A percentile compares a stretch with the other conserved stretches of the same genome.
Conservation (phyloP, 2,329 filamentous ascomycete species). For the Ceratocystis lukuohia region DNA sequence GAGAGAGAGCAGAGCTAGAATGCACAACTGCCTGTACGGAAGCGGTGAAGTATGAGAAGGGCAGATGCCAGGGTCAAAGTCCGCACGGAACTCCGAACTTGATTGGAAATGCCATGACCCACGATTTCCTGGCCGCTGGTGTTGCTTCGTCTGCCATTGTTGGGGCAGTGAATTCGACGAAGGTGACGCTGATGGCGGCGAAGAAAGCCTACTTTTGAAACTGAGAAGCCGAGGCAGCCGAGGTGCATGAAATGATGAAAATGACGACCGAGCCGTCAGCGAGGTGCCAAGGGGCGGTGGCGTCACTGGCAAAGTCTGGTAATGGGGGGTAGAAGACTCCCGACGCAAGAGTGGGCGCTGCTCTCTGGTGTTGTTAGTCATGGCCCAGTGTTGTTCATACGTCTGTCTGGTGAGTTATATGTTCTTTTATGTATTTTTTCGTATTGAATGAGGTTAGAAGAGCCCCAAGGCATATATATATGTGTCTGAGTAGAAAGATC, state of each 20-base stretch:
- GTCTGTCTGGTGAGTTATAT: background rate
- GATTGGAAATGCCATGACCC: background rate
- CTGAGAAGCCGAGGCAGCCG: conserved; percentile 7
- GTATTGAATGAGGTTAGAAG: too few species aligned
- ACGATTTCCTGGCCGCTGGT: background rate
- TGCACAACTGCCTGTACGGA: conserved; percentile 66
- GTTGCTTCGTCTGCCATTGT: background rate
- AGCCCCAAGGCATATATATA: too few species aligned
- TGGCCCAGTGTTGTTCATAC: background rate
- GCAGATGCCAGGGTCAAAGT: conserved; percentile 15
- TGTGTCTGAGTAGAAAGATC: too few species aligned
- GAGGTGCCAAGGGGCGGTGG: conserved; percentile 11
- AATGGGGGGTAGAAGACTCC: conserved; percentile 8
- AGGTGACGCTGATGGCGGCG: background rate
- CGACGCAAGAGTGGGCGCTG: conserved; percentile 16
- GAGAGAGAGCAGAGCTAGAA: conserved; percentile 77
- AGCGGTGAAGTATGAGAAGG: conserved; percentile 44
- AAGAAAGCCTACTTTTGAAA: background rate
- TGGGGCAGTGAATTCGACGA: background rate
- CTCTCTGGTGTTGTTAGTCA: background rate
- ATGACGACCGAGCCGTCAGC: conserved; percentile 4
- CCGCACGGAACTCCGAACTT: background rate
- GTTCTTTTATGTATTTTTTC: too few species aligned
- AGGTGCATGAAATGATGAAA: conserved; percentile 10
- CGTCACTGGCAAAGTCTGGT: conserved; percentile 18